Percentiles rank a stretch among this genome's conserved stretches.
These are phyloP conservation scores for Saitoella complicata DNA, from an alignment of 805 yeast species.

Conservation along the genomic window DNA sequence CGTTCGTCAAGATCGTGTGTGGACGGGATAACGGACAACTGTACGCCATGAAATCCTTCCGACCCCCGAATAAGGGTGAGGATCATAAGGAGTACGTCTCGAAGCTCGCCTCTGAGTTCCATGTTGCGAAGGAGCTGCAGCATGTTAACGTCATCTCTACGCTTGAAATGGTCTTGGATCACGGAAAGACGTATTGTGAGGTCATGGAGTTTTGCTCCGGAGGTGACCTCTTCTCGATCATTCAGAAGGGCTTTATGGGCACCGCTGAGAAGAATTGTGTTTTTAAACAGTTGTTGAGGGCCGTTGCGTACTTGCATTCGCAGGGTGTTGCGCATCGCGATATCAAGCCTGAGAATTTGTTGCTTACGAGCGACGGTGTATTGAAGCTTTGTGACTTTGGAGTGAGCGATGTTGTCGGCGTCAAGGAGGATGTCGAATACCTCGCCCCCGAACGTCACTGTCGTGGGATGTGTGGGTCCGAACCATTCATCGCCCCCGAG, in stretches of 20 bases:
- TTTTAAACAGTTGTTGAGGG: conserved; percentile 69
- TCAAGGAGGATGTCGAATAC: conserved; percentile 28
- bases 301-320: conserved; percentile 75
- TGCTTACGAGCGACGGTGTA: conserved; percentile 54
- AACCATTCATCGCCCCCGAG: conserved; percentile 87
- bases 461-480: conserved; percentile 70
- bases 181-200: conserved; percentile 19
- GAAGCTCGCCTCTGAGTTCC: conserved; percentile 65
- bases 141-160: conserved; percentile 67
- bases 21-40: conserved; percentile 19
- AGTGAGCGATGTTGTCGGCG: conserved; percentile 48
- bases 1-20: conserved; percentile 17
- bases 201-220: conserved; percentile 67
- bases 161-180: conserved; percentile 34
- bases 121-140: conserved; percentile 62
- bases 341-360: conserved; percentile 71
- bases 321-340: conserved; percentile 86
- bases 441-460: conserved; percentile 25
- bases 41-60: conserved; percentile 81
- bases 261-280: conserved; percentile 84
- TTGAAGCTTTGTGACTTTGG: conserved; percentile 83
- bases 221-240: conserved; percentile 67
- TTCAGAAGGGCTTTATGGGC: conserved; percentile 59
- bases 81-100: conserved; percentile 37
- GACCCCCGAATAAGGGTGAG: conserved; percentile 44